Base-by-base conservation (phyloP, 2,329 filamentous ascomycete genomes). In the Rugonectria rugulosa region DNA sequence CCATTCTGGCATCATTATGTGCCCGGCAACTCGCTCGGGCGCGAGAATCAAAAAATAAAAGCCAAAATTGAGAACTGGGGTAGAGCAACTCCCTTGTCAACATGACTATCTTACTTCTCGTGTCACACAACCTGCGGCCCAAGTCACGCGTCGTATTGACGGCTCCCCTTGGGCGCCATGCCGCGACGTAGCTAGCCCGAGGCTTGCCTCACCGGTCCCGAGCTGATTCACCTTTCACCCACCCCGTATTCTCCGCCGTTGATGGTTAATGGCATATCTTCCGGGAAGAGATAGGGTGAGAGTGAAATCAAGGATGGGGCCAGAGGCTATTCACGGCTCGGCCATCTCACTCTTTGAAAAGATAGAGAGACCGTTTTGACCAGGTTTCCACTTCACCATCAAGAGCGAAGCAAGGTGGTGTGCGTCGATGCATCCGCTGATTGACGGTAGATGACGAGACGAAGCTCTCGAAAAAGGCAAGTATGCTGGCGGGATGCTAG, bases 111-210 rank as follows among this genome's bases (percentile, higher is more conserved):
- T n/a, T 14, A 10, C 31, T 15, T 38, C 19, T 34, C 53, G 62
- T 67, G 62, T 56, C 56, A 66, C 64, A 34, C 52, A 26, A 45
- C 50, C 48, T 55, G 45, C 43, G 36, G 23, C 26, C 36, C 32
- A 23, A 46, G 47, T 54, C 56, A 56, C 56, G 56, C 56, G 51
- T 50, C 44, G 31, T 36, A 21, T 43, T 56, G 27, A 24, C 53
- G 51, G 15, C 31, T 32, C 26, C 17, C 36, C 42, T 38, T 52
- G 34, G 32, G 29, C 34, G 10, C 21, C 19, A 24, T 26, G 19
- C 40, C 11, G 17, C 32, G 29, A 23, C 34, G 36, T 27, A 43
- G 29, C 47, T 43, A 43, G 38, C 47, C 38, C 38, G 34, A 34
- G 24, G 14, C n/a, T 24, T 20, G 26, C 20, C 24, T 56, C 34